Evolutionary conservation across 495 filamentous ascomycete genomes (phyloP).

Genomic region (Penicillium angulare): DNA sequence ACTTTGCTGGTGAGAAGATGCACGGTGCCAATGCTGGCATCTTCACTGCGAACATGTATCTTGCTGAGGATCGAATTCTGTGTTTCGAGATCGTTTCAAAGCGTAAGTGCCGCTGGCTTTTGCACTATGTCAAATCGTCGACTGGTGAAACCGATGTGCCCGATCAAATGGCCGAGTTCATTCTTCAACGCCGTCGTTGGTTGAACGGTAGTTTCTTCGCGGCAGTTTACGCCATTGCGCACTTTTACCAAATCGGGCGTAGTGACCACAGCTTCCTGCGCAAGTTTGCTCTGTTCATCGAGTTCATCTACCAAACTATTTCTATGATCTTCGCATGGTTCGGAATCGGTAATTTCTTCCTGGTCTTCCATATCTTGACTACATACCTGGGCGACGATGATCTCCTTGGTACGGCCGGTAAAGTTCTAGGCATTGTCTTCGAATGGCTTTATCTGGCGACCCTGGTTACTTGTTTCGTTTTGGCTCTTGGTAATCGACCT

Average conservation of each 20-base stretch:
- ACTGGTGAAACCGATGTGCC: slow-evolving; percentile 98
- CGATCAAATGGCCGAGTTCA: slow-evolving; percentile 89
- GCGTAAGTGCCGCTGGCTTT: slow-evolving; percentile 92
- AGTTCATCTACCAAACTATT: slow-evolving; percentile 91
- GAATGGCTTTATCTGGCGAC: slow-evolving; percentile 95
- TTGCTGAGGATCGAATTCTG: slow-evolving; percentile 98
- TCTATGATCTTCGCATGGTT: slow-evolving; percentile 99
- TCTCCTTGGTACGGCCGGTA: slow-evolving; percentile 71
- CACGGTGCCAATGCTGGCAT: slow-evolving; percentile 94
- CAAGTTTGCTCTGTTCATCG: slow-evolving; percentile 85
- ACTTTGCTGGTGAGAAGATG: slow-evolving; percentile 97
- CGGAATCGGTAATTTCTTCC: slow-evolving; percentile 98
- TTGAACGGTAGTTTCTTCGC: slow-evolving; percentile 99
- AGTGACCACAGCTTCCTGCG: slow-evolving; percentile 84
- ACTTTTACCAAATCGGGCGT: slow-evolving; percentile 92
- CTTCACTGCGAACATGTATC: slow-evolving; percentile 99
- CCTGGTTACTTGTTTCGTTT: slow-evolving; percentile 90
- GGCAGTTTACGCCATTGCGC: slow-evolving; percentile 89
- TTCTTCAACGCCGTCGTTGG: slow-evolving; percentile 95
- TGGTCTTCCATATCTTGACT: slow-evolving; percentile 97
- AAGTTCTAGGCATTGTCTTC: slow-evolving; percentile 82
- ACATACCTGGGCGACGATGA: slow-evolving; percentile 67
- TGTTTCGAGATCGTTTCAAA: slow-evolving; percentile 99
- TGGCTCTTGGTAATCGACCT: slow-evolving; percentile 95
- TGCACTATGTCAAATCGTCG: slow-evolving; percentile 97